A percentile compares a stretch with the other conserved stretches of the same genome.
These are phyloP conservation scores for Daedaleopsis sinensis DNA, from an alignment of 768 basidiomycete genomes.

Conservation along the genomic window DNA sequence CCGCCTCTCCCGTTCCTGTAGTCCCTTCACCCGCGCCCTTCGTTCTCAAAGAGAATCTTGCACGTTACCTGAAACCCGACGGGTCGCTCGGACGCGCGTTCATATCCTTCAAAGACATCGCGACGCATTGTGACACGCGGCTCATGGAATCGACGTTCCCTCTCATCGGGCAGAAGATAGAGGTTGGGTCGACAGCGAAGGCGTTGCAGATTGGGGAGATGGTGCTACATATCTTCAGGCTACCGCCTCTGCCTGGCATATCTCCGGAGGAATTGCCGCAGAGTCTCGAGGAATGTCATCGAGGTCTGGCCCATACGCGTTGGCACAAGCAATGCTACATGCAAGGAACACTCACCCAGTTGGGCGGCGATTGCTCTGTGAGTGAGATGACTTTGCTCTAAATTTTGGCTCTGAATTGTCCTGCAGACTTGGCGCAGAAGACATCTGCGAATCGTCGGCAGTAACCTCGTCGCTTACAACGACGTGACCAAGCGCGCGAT, in stretches of 20 bases:
- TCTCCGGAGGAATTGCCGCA: conserved; percentile 79
- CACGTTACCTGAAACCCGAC: conserved; percentile 80
- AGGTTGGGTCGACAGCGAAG: conserved; percentile 57
- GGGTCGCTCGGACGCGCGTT: conserved; percentile 89
- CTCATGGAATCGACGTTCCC: conserved; percentile 84
- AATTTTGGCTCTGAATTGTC: too few relatives aligned
- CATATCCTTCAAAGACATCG: conserved; percentile 88
- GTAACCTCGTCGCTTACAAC: conserved; percentile 87
- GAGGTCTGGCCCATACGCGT: conserved; percentile 84
- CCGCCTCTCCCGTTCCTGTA: conserved; percentile 36
- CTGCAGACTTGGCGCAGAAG: conserved; percentile 80
- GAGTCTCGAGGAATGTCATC: conserved; percentile 89
- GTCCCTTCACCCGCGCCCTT: conserved; percentile 40
- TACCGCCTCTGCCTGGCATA: conserved; percentile 88
- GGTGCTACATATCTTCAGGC: conserved; percentile 85
- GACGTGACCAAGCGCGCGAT: conserved; percentile 91
- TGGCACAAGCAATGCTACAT: conserved; percentile 97
- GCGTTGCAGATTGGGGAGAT: conserved; percentile 84
- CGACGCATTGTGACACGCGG: conserved; percentile 78
- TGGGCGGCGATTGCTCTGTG: conserved; percentile 90
- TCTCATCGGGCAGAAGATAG: conserved; percentile 73
- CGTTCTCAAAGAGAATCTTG: conserved; percentile 72
- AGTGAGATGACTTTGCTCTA: conserved; percentile 32
- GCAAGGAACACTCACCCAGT: conserved; percentile 91
- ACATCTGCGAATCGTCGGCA: conserved; percentile 81